These are phyloP conservation scores for Blastobotrys buckinghamii DNA, from an alignment of 1,139 yeast species.

Conservation along the genomic window DNA sequence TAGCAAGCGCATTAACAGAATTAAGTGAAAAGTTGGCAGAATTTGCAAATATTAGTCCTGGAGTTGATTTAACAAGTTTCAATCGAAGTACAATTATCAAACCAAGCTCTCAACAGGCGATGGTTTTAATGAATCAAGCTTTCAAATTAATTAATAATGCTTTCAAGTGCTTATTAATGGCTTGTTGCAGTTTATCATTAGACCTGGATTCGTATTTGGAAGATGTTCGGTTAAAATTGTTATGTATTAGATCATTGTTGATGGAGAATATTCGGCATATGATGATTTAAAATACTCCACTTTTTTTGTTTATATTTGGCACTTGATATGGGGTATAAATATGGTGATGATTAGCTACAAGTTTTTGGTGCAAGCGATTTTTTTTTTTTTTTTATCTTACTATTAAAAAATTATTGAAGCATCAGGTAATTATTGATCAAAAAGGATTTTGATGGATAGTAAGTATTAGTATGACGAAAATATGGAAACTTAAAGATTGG, in stretches of 20 bases:
- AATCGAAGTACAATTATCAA: background rate
- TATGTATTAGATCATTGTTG: background rate
- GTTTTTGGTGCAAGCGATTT: too few relatives aligned
- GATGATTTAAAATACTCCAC: background rate
- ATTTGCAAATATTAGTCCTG: background rate
- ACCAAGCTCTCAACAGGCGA: background rate
- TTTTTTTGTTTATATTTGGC: too few relatives aligned
- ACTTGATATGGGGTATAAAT: too few relatives aligned
- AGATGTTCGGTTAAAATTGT: background rate
- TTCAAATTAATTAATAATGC: background rate
- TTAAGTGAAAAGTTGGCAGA: background rate
- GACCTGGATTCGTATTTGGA: background rate
- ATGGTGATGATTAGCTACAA: too few relatives aligned
- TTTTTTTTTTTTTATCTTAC: too few relatives aligned
- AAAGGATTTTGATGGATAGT: too few relatives aligned
- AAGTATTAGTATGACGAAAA: background rate
- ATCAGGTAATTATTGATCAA: too few relatives aligned
- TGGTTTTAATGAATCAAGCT: background rate
- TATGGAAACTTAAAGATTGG: conserved; percentile 22
- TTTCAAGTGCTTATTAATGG: background rate
- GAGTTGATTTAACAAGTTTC: background rate
- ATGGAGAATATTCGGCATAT: background rate
- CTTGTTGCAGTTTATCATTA: background rate
- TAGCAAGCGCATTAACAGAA: background rate
- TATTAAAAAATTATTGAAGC: too few relatives aligned